Conservation (phyloP, 73 alveolate genomes). For the Paramecium octaurelia region DNA sequence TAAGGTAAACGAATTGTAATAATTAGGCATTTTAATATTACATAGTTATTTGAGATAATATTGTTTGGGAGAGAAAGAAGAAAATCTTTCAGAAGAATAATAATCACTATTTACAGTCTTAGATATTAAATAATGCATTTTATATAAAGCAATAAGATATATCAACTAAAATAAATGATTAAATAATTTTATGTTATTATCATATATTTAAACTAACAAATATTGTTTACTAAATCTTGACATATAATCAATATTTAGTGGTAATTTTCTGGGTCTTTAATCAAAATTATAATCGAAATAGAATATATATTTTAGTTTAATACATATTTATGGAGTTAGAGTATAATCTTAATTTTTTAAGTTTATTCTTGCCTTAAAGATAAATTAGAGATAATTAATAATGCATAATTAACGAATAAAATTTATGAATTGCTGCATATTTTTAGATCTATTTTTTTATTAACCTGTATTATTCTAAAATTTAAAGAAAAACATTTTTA, state of each 20-base stretch:
- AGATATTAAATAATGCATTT: background rate
- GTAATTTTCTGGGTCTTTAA: background rate
- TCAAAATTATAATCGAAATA: background rate
- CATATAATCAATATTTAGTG: too few species aligned
- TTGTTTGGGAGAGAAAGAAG: background rate
- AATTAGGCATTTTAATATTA: background rate
- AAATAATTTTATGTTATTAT: background rate
- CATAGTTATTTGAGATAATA: background rate
- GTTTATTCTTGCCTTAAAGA: conserved; percentile 27
- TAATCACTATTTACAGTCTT: background rate
- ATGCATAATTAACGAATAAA: background rate
- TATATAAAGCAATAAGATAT: background rate
- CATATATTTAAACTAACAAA: too few species aligned
- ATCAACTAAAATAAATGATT: background rate
- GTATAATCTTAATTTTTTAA: background rate
- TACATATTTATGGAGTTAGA: background rate
- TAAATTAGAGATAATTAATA: background rate
- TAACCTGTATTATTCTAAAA: background rate
- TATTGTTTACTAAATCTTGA: too few species aligned
- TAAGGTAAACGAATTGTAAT: background rate
- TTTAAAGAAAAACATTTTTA: background rate
- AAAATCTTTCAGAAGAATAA: background rate
- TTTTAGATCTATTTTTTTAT: background rate
- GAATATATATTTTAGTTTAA: background rate
- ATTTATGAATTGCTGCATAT: background rate